Percentiles rank a stretch among this genome's conserved stretches.
These are phyloP conservation scores for Discostella stelligera DNA, from an alignment of 352 stramenopile species.

Conservation along the genomic window DNA sequence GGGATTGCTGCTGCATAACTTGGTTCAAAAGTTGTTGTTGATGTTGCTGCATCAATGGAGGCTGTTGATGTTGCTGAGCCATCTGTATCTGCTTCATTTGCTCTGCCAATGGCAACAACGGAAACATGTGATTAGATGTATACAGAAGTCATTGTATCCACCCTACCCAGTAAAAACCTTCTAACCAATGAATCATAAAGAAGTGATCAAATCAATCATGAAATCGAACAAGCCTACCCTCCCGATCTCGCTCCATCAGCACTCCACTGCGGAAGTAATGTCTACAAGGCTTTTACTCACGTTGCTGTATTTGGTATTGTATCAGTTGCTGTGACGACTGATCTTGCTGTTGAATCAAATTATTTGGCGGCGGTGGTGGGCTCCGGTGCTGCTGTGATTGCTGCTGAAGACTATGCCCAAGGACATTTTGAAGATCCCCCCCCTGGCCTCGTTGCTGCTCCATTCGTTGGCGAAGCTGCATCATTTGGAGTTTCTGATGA, in stretches of 20 bases:
- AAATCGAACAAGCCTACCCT: background rate
- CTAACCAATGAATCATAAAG: background rate
- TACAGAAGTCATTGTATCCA: background rate
- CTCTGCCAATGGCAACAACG: conserved; percentile 6
- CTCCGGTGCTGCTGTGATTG: conserved; percentile 10
- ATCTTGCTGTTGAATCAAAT: conserved; percentile 14
- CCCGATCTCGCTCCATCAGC: no score
- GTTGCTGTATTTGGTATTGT: conserved; percentile 29
- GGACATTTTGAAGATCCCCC: background rate
- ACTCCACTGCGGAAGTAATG: background rate
- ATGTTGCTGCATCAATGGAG: conserved; percentile 18
- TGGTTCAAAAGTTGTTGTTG: conserved; percentile 18
- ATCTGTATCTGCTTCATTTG: conserved; percentile 36
- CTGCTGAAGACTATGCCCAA: conserved; percentile 14
- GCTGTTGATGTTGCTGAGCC: conserved; percentile 12
- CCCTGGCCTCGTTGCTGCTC: conserved; percentile 7
- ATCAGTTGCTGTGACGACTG: conserved; percentile 20
- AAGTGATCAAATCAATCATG: background rate
- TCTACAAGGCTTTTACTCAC: conserved; percentile 10
- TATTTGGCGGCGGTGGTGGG: background rate
- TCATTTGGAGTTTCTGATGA: conserved; percentile 35
- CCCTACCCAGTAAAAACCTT: background rate
- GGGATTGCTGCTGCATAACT: conserved; percentile 14
- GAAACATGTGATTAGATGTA: background rate
- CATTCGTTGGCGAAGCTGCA: conserved; percentile 27